A percentile compares a stretch with the other conserved stretches of the same genome.
Conservation (phyloP, 2,329 filamentous ascomycete genomes). For the Lasiodiplodia hormozganensis region DNA sequence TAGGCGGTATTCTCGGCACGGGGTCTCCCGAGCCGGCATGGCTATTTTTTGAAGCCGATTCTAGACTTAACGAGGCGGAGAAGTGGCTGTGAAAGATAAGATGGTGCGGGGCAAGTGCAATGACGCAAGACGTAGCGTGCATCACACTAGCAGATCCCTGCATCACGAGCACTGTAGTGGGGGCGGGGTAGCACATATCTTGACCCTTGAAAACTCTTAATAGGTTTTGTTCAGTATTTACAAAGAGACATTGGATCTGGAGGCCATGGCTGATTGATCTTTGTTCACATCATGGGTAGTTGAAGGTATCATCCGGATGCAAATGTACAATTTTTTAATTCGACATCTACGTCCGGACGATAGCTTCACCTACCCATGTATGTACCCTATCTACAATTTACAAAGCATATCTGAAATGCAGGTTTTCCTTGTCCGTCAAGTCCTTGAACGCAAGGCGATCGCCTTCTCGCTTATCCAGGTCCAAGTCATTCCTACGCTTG, state of each 20-base stretch:
- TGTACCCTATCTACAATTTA: constrained; percentile 38
- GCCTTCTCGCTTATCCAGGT: constrained; percentile 65
- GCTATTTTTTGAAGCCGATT: background rate
- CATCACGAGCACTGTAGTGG: background rate
- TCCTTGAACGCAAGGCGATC: constrained; percentile 72
- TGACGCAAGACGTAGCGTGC: background rate
- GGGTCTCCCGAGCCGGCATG: background rate
- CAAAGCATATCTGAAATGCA: constrained; percentile 68
- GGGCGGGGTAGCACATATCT: background rate
- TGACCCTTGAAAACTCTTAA: no score
- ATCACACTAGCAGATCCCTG: background rate
- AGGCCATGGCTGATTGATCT: background rate
- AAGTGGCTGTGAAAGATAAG: background rate
- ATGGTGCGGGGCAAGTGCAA: background rate
- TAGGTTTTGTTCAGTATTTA: no score
- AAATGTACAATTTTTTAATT: background rate
- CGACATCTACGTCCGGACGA: background rate
- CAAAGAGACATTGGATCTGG: constrained; percentile 36
- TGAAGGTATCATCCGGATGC: no score
- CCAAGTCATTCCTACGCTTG: constrained; percentile 54
- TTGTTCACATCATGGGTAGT: background rate
- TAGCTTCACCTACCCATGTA: background rate
- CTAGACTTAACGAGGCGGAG: background rate
- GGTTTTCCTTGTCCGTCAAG: constrained; percentile 72
- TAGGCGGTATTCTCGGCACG: no score